A percentile compares a stretch with the other conserved stretches of the same genome.
Evolutionary conservation across 768 basidiomycete genomes (phyloP).

Genomic region (Solioccasus polychromus): DNA sequence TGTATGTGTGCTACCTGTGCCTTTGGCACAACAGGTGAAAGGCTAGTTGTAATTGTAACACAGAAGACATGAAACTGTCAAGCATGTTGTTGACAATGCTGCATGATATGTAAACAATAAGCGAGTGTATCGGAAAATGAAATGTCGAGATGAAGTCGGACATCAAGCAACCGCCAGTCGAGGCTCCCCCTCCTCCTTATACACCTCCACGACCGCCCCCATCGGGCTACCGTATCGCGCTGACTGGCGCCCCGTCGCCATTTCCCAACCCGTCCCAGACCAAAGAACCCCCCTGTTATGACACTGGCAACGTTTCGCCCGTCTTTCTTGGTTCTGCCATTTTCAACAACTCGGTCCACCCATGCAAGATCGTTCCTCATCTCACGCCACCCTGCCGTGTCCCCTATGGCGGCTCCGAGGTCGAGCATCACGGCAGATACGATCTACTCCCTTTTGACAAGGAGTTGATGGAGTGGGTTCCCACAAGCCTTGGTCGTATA

Average conservation of each 20-base stretch:
- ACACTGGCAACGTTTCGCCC: slow-evolving; percentile 51
- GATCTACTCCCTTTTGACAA: slow-evolving; percentile 72
- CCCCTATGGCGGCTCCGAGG: slow-evolving; percentile 62
- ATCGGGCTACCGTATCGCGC: slow-evolving; percentile 65
- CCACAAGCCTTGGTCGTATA: slow-evolving; percentile 55
- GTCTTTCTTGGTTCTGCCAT: slow-evolving; percentile 76
- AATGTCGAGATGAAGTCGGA: no score
- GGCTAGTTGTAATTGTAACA: no score
- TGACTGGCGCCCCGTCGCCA: slow-evolving; percentile 36
- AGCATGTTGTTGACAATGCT: no score
- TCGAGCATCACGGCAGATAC: slow-evolving; percentile 60
- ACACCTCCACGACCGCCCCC: slow-evolving; percentile 39
- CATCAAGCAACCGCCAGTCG: no score
- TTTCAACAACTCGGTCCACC: slow-evolving; percentile 65
- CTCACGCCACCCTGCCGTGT: slow-evolving; percentile 54
- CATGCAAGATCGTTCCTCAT: slow-evolving; percentile 74
- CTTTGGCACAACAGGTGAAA: no score
- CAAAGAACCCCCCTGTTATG: slow-evolving; percentile 51
- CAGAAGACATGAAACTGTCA: no score
- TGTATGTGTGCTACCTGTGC: no score
- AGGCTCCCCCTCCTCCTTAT: slow-evolving; percentile 20
- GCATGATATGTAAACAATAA: no score
- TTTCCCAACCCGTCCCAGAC: slow-evolving; percentile 41
- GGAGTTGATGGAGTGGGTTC: slow-evolving; percentile 73
- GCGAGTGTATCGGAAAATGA: no score